A percentile compares a stretch with the other conserved stretches of the same genome.
Evolutionary conservation across 2,329 filamentous ascomycete species (phyloP).

Genomic region (Septoria linicola): DNA sequence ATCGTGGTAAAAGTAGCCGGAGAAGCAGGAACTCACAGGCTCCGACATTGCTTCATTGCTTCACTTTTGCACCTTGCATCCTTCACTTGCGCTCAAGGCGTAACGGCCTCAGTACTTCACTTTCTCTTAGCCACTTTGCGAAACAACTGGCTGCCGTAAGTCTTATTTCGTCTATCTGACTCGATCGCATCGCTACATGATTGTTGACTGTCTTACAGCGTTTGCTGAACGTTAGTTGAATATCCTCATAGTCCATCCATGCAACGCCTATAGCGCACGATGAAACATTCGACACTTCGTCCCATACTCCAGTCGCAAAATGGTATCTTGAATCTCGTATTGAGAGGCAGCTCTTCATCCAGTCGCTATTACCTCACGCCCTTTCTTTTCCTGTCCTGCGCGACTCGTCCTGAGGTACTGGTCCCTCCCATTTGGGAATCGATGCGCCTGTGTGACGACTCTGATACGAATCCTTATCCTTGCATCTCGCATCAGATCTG

Average conservation of each 20-base stretch:
- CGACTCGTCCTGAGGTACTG: background rate
- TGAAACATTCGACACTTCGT: background rate
- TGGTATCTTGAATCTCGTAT: conserved; percentile 15
- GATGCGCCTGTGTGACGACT: background rate
- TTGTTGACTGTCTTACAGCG: conserved; percentile 10
- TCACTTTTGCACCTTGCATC: too few relatives aligned
- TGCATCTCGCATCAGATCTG: background rate
- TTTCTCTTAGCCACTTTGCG: background rate
- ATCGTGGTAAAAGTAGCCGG: background rate
- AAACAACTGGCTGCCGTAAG: conserved; percentile 2
- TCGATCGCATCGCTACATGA: conserved; percentile 7
- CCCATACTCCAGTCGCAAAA: conserved; percentile 14
- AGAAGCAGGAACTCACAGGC: background rate
- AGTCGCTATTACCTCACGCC: background rate
- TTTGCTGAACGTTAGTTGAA: conserved; percentile 14
- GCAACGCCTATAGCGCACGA: conserved; percentile 10
- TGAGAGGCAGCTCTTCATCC: background rate
- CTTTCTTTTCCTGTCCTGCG: background rate
- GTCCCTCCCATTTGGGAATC: background rate
- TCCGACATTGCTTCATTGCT: background rate
- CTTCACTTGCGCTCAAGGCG: too few relatives aligned
- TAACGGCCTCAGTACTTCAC: background rate
- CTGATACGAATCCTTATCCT: background rate
- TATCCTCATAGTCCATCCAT: conserved; percentile 11
- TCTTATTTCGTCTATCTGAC: conserved; percentile 14